These are phyloP conservation scores for Fonsecaea monophora DNA, from an alignment of 2,329 filamentous ascomycete species.

Conservation along the genomic window DNA sequence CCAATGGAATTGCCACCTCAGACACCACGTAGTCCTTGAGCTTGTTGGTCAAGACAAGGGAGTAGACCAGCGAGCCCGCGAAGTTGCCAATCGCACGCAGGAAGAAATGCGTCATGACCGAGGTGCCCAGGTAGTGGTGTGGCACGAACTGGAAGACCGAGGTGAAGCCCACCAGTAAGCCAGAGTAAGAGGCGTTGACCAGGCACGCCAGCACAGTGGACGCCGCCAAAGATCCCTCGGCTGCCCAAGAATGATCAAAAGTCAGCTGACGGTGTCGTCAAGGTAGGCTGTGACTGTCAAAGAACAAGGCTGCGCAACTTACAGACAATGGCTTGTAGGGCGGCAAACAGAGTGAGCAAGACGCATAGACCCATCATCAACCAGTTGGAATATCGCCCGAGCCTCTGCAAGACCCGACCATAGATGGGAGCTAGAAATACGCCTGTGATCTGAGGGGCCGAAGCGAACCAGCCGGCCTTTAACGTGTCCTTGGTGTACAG, in stretches of 20 bases:
- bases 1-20: slow-evolving; percentile 9
- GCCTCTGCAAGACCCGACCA: slow-evolving; percentile 1
- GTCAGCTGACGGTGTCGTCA: background rate
- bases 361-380: background rate
- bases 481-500: background rate
- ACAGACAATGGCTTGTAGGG: slow-evolving; percentile 3
- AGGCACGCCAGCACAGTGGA: slow-evolving; percentile 2
- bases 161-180: background rate
- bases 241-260: background rate
- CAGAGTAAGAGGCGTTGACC: background rate
- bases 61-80: background rate
- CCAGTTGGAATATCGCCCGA: background rate
- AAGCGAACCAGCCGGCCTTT: slow-evolving; percentile 4
- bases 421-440: slow-evolving; percentile 8
- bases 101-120: background rate
- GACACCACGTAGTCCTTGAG: background rate
- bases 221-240: background rate
- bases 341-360: slow-evolving; percentile 6
- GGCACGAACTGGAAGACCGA: slow-evolving; percentile 4
- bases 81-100: background rate
- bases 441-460: slow-evolving; percentile 2
- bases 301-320: background rate
- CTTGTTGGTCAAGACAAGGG: background rate
- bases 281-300: background rate
- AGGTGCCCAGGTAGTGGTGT: slow-evolving; percentile 5